phyloP scores from a whole-genome alignment of 1,284 basidiomycete genomes.

The Salmacisia buchloeana region DNA sequence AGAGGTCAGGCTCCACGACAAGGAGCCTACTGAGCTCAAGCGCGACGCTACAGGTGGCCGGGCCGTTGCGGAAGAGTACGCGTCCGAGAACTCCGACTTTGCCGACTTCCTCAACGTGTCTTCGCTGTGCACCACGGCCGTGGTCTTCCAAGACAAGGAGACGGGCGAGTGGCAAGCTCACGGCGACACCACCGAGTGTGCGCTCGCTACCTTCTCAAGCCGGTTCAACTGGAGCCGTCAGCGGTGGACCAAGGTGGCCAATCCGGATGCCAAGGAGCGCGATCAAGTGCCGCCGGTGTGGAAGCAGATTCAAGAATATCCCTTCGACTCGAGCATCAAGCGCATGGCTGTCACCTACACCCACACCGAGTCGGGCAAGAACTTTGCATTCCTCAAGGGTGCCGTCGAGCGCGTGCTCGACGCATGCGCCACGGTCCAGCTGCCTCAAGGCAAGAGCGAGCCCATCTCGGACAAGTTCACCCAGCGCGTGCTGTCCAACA shows the following conservation, averaged over 20 bases:
- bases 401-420: slow-evolving; percentile 63
- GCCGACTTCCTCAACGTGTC: slow-evolving; percentile 42
- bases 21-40: slow-evolving; percentile 28
- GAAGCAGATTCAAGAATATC: slow-evolving; percentile 35
- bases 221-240: slow-evolving; percentile 45
- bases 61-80: slow-evolving; percentile 29
- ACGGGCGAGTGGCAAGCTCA: slow-evolving; percentile 59
- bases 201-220: slow-evolving; percentile 63
- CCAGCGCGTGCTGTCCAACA: slow-evolving; percentile 6
- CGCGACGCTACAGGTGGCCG: slow-evolving; percentile 18
- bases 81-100: slow-evolving; percentile 28
- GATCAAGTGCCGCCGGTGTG: slow-evolving; percentile 29
- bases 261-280: slow-evolving; percentile 11
- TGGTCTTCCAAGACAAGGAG: slow-evolving; percentile 47
- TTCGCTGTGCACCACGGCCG: slow-evolving; percentile 49
- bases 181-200: slow-evolving; percentile 63
- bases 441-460: slow-evolving; percentile 34
- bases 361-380: slow-evolving; percentile 30
- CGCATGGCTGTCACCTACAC: slow-evolving; percentile 60
- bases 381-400: slow-evolving; percentile 56
- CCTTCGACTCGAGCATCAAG: slow-evolving; percentile 63
- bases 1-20: slow-evolving; percentile 52
- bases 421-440: slow-evolving; percentile 51
- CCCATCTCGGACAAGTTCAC: slow-evolving; percentile 38
- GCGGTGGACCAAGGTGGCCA: slow-evolving; percentile 28